Base-by-base conservation (phyloP, 495 filamentous ascomycete species). In the Pyrenopolyporus hunteri region DNA sequence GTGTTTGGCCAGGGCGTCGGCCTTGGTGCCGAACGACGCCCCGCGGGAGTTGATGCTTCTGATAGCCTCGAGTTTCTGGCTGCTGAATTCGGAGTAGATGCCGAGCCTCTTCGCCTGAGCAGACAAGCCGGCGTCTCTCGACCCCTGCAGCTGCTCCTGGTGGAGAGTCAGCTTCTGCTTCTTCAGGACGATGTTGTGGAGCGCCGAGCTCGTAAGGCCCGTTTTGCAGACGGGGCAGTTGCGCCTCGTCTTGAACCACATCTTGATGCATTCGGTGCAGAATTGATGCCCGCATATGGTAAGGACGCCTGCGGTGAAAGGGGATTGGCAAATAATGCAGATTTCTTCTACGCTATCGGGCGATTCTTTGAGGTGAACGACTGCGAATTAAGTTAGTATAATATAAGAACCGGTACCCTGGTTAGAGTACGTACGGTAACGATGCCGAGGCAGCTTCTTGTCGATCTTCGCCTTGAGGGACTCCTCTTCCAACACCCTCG, bases 251-350 rank as follows among this genome's bases (percentile, higher is more conserved):
- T 73, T 74, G 74, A 87, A 89, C 93, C 94, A 98, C 6, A 83
- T 50, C 3, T 76, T 74, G 23, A 97, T 84, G 72, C 94, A 98
- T 26, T 89, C 89, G 51, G 87, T 89, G 75, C 93, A 97, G 66
- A 89, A 97, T 53, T 88, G 84, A 66, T 98, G 93, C 0, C 93
- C 93, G 72, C 93, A 98, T 2, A 88, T 81, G 1, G 93, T 97
- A 66, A 98, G 77, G 23, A 93, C 87, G 36, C 93, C 94, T 36
- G 83, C 73, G 64, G 89, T 87, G 69, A 96, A 92, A 4, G 74
- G 59, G 1, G 79, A 76, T 52, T 88, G 85, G 70, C 92, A 96
- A 59, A 97, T 96, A 59, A 93, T 80, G 70, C 92, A 97, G 14
- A 84, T 75, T 57, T 86, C 81, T 26, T 86, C 74, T n/a, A 80